Percentiles rank a stretch among this genome's conserved stretches.
phyloP scores from a whole-genome alignment of 208 protist genomes.

The Crithidia acanthocephali region DNA sequence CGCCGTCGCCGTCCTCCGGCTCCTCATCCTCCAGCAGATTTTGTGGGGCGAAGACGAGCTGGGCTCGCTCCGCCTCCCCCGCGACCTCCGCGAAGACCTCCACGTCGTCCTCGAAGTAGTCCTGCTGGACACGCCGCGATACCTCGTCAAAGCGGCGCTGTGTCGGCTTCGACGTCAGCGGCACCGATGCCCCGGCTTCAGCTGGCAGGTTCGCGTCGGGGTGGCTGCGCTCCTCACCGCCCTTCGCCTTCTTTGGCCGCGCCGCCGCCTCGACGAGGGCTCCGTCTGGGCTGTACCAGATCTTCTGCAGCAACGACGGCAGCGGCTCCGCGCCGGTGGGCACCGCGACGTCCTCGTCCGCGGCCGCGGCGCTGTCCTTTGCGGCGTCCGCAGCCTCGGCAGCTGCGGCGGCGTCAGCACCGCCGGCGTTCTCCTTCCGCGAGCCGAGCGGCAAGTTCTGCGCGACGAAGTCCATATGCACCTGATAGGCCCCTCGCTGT shows the following conservation, averaged over 20 bases:
- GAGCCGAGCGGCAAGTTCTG: slow-evolving; percentile 70
- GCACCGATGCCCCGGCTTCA: slow-evolving; percentile 18
- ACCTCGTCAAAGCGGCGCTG: slow-evolving; percentile 54
- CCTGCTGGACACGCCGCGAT: slow-evolving; percentile 83
- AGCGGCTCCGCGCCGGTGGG: slow-evolving; percentile 57
- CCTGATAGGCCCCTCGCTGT: slow-evolving; percentile 58
- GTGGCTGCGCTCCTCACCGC: slow-evolving; percentile 3
- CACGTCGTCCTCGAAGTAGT: slow-evolving; percentile 88
- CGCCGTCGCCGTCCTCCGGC: slow-evolving; percentile 17
- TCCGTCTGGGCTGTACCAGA: slow-evolving; percentile 86
- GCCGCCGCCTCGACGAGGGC: slow-evolving; percentile 25
- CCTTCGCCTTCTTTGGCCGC: slow-evolving; percentile 15
- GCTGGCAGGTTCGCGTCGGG: slow-evolving; percentile 6
- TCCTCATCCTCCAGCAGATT: slow-evolving; percentile 25
- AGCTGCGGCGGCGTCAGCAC: background rate
- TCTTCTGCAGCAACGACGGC: slow-evolving; percentile 75
- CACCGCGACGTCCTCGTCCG: slow-evolving; percentile 14
- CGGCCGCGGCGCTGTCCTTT: slow-evolving; percentile 13
- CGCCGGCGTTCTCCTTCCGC: slow-evolving; percentile 33
- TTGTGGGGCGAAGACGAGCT: slow-evolving; percentile 42
- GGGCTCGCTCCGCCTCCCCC: slow-evolving; percentile 16
- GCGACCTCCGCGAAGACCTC: slow-evolving; percentile 53
- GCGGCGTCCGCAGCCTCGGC: slow-evolving; percentile 7
- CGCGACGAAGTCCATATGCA: slow-evolving; percentile 85
- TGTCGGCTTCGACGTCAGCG: slow-evolving; percentile 18